Evolutionary conservation across 345 rosid genomes (phyloP).

Genomic region (Balakata baccata): DNA sequence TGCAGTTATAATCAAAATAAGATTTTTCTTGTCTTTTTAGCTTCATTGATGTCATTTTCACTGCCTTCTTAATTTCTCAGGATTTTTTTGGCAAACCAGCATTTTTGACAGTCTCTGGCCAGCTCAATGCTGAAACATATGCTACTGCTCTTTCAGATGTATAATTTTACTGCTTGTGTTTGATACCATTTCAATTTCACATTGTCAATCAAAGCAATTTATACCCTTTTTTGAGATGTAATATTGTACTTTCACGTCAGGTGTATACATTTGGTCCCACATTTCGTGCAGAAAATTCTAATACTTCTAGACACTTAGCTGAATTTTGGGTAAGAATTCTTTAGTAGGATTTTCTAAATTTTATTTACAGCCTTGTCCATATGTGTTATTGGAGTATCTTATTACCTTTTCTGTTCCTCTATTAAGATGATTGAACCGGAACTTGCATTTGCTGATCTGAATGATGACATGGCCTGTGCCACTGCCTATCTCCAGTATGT

Average conservation of each 20-base stretch:
- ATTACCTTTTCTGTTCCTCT: constrained; percentile 17
- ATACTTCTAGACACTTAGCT: constrained; percentile 92
- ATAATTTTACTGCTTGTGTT: constrained; percentile 20
- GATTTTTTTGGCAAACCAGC: constrained; percentile 98
- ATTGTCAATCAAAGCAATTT: constrained; percentile 8
- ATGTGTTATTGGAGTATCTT: not conserved
- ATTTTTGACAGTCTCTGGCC: constrained; percentile 95
- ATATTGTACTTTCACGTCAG: constrained; percentile 33
- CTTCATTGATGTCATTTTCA: constrained; percentile 12
- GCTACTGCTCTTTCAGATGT: constrained; percentile 98
- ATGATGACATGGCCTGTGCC: constrained; percentile 99
- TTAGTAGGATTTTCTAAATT: constrained; percentile 7
- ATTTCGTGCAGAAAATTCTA: constrained; percentile 95
- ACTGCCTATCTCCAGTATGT: constrained; percentile 99
- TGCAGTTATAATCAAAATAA: not conserved
- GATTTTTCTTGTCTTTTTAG: not conserved
- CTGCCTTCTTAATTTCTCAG: constrained; percentile 37
- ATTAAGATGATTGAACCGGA: constrained; percentile 97
- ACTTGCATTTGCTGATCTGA: constrained; percentile 94
- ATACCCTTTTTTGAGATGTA: not conserved
- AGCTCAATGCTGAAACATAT: constrained; percentile 96
- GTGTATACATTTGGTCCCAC: constrained; percentile 98
- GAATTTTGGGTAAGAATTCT: constrained; percentile 79
- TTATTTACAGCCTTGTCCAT: not conserved
- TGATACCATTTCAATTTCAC: constrained; percentile 12